phyloP scores from a whole-genome alignment of 768 basidiomycete species.

The Ramaria rubella region DNA sequence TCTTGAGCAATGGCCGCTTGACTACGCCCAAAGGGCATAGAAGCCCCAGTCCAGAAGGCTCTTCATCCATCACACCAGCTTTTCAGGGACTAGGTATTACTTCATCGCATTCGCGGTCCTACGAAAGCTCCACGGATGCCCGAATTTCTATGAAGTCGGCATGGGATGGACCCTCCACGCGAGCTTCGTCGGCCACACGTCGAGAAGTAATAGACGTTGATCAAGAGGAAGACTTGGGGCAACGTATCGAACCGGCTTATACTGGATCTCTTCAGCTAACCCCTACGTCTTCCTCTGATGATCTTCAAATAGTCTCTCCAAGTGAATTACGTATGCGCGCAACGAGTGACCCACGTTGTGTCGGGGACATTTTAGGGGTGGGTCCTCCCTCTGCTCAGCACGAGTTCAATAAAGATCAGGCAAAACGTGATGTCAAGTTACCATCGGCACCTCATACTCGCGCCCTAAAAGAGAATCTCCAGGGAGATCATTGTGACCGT shows the following conservation, averaged over 20 bases:
- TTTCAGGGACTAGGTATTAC: neutral
- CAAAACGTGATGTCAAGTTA: neutral
- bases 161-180: neutral
- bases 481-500: neutral
- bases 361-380: neutral
- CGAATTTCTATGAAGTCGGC: neutral
- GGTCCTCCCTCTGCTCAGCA: neutral
- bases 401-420: neutral
- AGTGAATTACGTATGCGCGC: neutral
- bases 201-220: slow-evolving; percentile 4
- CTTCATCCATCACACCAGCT: neutral
- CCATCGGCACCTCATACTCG: slow-evolving; percentile 1
- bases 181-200: neutral
- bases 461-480: neutral
- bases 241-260: neutral
- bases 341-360: neutral
- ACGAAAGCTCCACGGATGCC: too few species aligned
- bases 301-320: neutral
- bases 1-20: neutral
- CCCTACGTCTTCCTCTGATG: slow-evolving; percentile 3
- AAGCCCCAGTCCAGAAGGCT: neutral
- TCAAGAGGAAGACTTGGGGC: slow-evolving; percentile 3
- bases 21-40: neutral
- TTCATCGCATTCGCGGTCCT: too few species aligned
- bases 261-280: neutral